phyloP scores from a whole-genome alignment of 2,329 filamentous ascomycete species.

The Didymella sp. region DNA sequence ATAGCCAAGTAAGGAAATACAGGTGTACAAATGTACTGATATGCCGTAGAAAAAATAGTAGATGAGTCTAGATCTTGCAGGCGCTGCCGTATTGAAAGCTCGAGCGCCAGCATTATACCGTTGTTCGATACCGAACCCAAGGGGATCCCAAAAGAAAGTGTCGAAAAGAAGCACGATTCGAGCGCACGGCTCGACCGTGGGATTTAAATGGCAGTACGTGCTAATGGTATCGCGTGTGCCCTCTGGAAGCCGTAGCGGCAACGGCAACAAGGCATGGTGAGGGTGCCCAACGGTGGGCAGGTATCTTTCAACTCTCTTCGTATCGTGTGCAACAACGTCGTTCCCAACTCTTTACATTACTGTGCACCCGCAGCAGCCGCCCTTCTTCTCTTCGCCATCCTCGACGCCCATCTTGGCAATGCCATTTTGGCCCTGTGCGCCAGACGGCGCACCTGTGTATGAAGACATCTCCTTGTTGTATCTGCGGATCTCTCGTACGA shows the following conservation, averaged over 20 bases:
- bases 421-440: slow-evolving; percentile 61
- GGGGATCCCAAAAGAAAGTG: slow-evolving; percentile 35
- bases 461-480: slow-evolving; percentile 99
- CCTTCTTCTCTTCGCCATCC: slow-evolving; percentile 68
- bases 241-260: slow-evolving; percentile 28
- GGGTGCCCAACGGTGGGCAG: slow-evolving; percentile 34
- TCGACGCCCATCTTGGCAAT: slow-evolving; percentile 80
- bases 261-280: slow-evolving; percentile 34
- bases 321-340: slow-evolving; percentile 19
- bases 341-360: slow-evolving; percentile 70
- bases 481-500: slow-evolving; percentile 95
- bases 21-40: slow-evolving; percentile 36
- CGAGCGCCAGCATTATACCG: slow-evolving; percentile 36
- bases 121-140: slow-evolving; percentile 41
- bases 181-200: slow-evolving; percentile 25
- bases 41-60: slow-evolving; percentile 39
- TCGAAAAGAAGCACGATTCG: slow-evolving; percentile 31
- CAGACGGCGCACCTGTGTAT: slow-evolving; percentile 72
- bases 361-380: slow-evolving; percentile 89
- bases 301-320: slow-evolving; percentile 34
- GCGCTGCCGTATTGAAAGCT: slow-evolving; percentile 23
- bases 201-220: slow-evolving; percentile 45
- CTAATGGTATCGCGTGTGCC: slow-evolving; percentile 46
- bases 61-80: slow-evolving; percentile 39
- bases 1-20: slow-evolving; percentile 32